Conservation (phyloP, 225 moss, liverwort and hornwort genomes). For the Lunularia cruciata region DNA sequence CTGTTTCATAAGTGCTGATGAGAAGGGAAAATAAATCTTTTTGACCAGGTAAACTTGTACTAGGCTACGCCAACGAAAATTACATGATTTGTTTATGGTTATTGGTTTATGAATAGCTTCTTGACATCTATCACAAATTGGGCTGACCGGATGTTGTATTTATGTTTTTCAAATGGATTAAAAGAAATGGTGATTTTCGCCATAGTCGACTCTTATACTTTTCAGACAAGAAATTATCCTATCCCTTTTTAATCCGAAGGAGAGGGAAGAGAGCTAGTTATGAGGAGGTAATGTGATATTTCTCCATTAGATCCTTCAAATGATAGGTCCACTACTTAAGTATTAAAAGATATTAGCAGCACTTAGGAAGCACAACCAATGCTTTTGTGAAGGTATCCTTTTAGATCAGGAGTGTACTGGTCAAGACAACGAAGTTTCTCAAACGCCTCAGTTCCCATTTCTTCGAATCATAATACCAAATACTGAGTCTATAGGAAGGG, state of each 20-base stretch:
- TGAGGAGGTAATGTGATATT: neutral
- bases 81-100: constrained; percentile 1
- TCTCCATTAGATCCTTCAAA: too few species aligned
- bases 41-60: neutral
- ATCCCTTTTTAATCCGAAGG: neutral
- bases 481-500: neutral
- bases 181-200: neutral
- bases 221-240: neutral
- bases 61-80: too few species aligned
- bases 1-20: constrained; percentile 10
- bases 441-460: neutral
- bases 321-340: too few species aligned
- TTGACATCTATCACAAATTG: neutral
- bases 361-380: too few species aligned
- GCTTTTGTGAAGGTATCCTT: too few species aligned
- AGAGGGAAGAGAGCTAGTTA: neutral
- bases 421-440: neutral
- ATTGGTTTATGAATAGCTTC: neutral
- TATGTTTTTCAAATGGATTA: neutral
- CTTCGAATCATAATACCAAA: neutral
- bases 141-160: neutral
- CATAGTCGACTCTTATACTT: neutral
- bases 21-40: constrained; percentile 1
- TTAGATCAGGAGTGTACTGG: neutral
- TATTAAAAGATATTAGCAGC: too few species aligned